A percentile compares a stretch with the other conserved stretches of the same genome.
These are phyloP conservation scores for Chalaropsis ovoidea DNA, from an alignment of 2,329 filamentous ascomycete species.

Conservation along the genomic window DNA sequence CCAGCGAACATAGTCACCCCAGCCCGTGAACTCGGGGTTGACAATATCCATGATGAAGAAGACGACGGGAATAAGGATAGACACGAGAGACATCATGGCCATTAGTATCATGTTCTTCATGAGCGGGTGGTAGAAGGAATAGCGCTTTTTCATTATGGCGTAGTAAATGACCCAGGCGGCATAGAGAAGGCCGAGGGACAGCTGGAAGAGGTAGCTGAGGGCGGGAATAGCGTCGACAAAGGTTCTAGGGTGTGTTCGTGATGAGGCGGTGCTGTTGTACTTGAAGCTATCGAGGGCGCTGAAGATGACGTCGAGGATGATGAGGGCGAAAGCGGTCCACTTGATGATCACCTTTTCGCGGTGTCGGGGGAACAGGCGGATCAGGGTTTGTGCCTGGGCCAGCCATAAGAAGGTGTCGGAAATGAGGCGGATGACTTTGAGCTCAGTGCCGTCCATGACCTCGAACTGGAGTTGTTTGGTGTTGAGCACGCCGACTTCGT, in stretches of 20 bases:
- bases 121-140: conserved; percentile 78
- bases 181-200: conserved; percentile 77
- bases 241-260: conserved; percentile 49
- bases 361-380: conserved; percentile 88
- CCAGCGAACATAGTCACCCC: conserved; percentile 94
- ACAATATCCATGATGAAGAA: conserved; percentile 90
- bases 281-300: conserved; percentile 81
- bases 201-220: conserved; percentile 79
- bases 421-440: conserved; percentile 83
- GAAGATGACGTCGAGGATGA: conserved; percentile 82
- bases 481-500: conserved; percentile 68
- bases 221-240: conserved; percentile 88
- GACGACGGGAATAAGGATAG: conserved; percentile 80
- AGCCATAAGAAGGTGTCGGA: conserved; percentile 96
- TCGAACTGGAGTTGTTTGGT: conserved; percentile 62
- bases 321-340: conserved; percentile 92
- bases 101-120: conserved; percentile 85
- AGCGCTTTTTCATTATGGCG: conserved; percentile 79
- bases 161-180: conserved; percentile 93
- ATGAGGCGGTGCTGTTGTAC: conserved; percentile 45
- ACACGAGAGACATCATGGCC: conserved; percentile 63
- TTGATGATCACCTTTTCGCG: conserved; percentile 98
- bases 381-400: conserved; percentile 91
- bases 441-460: conserved; percentile 74
- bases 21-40: conserved; percentile 73